Percentiles rank a stretch among this genome's conserved stretches.
Evolutionary conservation across 2,329 filamentous ascomycete species (phyloP).

Genomic region (Neobulgaria alba): DNA sequence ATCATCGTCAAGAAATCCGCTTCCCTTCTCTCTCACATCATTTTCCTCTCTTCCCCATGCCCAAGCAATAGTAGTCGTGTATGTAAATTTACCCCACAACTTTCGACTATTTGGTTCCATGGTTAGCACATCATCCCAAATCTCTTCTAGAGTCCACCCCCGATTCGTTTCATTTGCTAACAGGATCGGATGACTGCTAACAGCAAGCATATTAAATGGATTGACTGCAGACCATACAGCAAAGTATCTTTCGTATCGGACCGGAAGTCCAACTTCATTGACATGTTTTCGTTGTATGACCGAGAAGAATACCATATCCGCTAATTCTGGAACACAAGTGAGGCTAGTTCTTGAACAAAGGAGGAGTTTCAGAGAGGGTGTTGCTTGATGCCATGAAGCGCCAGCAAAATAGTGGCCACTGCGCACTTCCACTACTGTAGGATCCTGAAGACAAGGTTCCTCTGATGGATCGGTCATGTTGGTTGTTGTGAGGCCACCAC

Average conservation of each 20-base stretch:
- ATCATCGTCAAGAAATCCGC: constrained; percentile 32
- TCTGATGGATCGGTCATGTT: constrained; percentile 17
- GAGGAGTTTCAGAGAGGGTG: constrained; percentile 31
- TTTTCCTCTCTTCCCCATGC: constrained; percentile 28
- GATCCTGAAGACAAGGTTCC: constrained; percentile 15
- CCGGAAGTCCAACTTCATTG: constrained; percentile 28
- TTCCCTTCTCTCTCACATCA: constrained; percentile 28
- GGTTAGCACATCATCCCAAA: constrained; percentile 27
- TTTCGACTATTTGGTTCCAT: constrained; percentile 11
- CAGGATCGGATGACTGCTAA: constrained; percentile 29
- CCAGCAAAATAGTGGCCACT: constrained; percentile 10
- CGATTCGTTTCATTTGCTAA: constrained; percentile 31
- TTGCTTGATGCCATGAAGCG: constrained; percentile 32
- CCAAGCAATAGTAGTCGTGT: constrained; percentile 33
- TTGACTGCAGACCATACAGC: constrained; percentile 30
- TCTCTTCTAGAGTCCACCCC: constrained; percentile 29
- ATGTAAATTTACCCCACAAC: constrained; percentile 30
- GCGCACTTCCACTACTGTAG: constrained; percentile 7
- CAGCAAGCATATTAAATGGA: constrained; percentile 31
- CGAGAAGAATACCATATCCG: constrained; percentile 29
- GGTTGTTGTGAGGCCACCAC: constrained; percentile 17
- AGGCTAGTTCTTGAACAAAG: constrained; percentile 28
- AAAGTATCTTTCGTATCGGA: constrained; percentile 33
- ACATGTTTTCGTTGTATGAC: constrained; percentile 32
- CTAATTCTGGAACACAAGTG: constrained; percentile 17